Conservation (phyloP, 257 asterid species). For the Agastache rugosa region DNA sequence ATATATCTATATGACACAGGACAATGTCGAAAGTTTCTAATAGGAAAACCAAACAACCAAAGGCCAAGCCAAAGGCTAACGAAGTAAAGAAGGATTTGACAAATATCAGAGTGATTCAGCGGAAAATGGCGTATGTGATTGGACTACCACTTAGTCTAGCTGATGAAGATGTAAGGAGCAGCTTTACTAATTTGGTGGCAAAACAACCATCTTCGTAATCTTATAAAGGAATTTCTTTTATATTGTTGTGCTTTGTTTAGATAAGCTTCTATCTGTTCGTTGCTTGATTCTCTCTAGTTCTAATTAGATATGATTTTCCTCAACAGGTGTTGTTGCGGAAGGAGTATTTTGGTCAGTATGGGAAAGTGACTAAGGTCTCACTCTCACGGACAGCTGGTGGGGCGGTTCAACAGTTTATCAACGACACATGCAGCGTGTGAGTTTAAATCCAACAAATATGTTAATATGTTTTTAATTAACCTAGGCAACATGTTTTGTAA, state of each 20-base stretch:
- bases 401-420: constrained; percentile 76
- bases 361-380: constrained; percentile 84
- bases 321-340: constrained; percentile 76
- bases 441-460: constrained; percentile 43
- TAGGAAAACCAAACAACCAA: constrained; percentile 74
- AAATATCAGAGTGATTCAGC: constrained; percentile 90
- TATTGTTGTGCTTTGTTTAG: constrained; percentile 4
- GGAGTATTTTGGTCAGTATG: constrained; percentile 95
- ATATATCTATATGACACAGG: constrained; percentile 45
- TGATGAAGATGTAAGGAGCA: constrained; percentile 78
- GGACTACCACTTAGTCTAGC: constrained; percentile 94
- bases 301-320: constrained; percentile 30
- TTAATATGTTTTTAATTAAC: constrained; percentile 21
- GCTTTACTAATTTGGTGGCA: constrained; percentile 25
- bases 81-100: constrained; percentile 88
- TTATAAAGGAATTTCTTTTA: constrained; percentile 4
- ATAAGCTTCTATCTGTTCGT: constrained; percentile 10
- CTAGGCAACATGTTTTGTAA: constrained; percentile 1
- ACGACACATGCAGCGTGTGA: constrained; percentile 95
- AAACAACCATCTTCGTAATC: not conserved
- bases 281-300: constrained; percentile 32
- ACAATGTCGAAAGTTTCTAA: constrained; percentile 54
- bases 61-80: constrained; percentile 74
- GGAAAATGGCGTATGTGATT: constrained; percentile 90
- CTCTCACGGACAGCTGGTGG: constrained; percentile 97